Conservation (phyloP, 1,284 basidiomycete species). For the Calocybe gambosa region DNA sequence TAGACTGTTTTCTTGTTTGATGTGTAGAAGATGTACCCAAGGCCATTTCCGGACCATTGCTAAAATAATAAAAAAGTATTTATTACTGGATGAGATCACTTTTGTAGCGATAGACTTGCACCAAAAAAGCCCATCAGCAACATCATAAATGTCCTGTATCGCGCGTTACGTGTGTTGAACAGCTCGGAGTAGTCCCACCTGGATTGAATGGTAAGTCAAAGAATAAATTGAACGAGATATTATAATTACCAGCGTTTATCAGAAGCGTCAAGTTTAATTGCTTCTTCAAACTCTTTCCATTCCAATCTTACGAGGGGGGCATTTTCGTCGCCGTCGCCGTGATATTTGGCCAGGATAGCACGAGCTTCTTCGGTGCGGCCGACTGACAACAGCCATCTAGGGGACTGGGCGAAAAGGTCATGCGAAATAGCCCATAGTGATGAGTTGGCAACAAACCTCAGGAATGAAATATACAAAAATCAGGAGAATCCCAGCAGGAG, state of each 20-base stretch:
- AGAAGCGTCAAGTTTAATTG: slow-evolving; percentile 44
- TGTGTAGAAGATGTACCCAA: slow-evolving; percentile 30
- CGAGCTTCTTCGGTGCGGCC: slow-evolving; percentile 45
- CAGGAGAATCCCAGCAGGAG: slow-evolving; percentile 39
- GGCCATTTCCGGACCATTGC: slow-evolving; percentile 46
- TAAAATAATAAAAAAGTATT: slow-evolving; percentile 9
- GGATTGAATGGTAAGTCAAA: not conserved
- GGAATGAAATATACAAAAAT: slow-evolving; percentile 40
- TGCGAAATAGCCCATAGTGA: no score
- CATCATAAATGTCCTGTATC: slow-evolving; percentile 44
- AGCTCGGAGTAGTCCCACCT: slow-evolving; percentile 48
- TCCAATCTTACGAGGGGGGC: slow-evolving; percentile 48
- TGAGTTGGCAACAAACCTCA: slow-evolving; percentile 28
- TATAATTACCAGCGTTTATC: slow-evolving; percentile 50
- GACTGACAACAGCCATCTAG: slow-evolving; percentile 50
- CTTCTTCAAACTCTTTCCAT: slow-evolving; percentile 50
- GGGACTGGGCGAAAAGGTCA: slow-evolving; percentile 34
- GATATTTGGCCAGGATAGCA: slow-evolving; percentile 46
- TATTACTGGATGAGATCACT: not conserved
- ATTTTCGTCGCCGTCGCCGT: slow-evolving; percentile 40
- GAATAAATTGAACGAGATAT: not conserved
- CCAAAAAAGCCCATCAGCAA: slow-evolving; percentile 48
- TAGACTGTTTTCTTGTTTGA: not conserved
- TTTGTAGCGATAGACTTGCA: not conserved
- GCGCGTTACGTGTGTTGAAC: slow-evolving; percentile 38